Evolutionary conservation across 1,284 basidiomycete species (phyloP).

Genomic region (Cryptococcus sp.): DNA sequence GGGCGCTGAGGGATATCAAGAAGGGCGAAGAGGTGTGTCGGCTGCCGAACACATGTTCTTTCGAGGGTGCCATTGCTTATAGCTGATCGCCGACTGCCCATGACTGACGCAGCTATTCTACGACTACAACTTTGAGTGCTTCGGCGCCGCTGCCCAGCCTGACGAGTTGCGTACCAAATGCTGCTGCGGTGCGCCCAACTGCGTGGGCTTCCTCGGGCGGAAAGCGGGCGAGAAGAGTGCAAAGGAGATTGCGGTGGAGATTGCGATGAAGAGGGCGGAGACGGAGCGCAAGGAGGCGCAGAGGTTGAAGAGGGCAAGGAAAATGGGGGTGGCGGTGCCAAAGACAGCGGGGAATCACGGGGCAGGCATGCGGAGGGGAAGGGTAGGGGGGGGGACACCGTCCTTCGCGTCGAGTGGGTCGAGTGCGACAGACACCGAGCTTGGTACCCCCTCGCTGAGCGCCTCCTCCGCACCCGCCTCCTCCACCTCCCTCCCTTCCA

Average conservation of each 20-base stretch:
- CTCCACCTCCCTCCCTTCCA: too few species aligned
- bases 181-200: constrained; percentile 47
- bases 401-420: not conserved
- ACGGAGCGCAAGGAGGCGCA: constrained; percentile 4
- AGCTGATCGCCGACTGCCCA: not conserved
- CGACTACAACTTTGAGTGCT: constrained; percentile 50
- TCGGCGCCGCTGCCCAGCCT: constrained; percentile 28
- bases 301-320: not conserved
- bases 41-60: too few species aligned
- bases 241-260: constrained; percentile 24
- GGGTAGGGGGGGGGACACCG: not conserved
- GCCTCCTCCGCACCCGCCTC: too few species aligned
- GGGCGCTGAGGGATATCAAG: constrained; percentile 49
- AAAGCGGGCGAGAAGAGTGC: constrained; percentile 30
- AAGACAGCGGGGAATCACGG: too few species aligned
- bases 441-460: too few species aligned
- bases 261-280: constrained; percentile 6
- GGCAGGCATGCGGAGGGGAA: too few species aligned
- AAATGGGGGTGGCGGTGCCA: too few species aligned
- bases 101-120: constrained; percentile 36
- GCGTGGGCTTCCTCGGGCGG: constrained; percentile 48
- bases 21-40: constrained; percentile 50
- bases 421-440: not conserved
- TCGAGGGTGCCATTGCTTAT: not conserved
- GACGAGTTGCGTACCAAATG: constrained; percentile 44